phyloP scores from a whole-genome alignment of 257 asterid genomes.

The Gentiana dahurica region DNA sequence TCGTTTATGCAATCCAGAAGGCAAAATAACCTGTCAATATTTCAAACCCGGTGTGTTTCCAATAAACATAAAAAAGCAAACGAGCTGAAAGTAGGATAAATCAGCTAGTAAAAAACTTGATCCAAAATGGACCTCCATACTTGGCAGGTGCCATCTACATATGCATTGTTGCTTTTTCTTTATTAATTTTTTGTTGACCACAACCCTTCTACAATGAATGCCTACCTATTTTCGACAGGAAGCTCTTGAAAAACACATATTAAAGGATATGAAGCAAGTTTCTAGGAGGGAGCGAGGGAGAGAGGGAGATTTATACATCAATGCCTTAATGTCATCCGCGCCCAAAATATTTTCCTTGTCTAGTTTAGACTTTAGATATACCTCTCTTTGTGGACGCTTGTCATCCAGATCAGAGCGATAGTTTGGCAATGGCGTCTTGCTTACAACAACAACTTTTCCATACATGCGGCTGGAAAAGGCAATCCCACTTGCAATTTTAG shows the following conservation, averaged over 20 bases:
- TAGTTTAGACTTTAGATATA: slow-evolving; percentile 19
- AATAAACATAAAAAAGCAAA: slow-evolving; percentile 1
- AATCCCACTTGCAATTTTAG: slow-evolving; percentile 12
- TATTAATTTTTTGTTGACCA: too few species aligned
- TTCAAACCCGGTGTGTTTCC: slow-evolving; percentile 1
- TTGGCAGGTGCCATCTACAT: too few species aligned
- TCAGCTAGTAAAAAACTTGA: too few species aligned
- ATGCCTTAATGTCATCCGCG: too few species aligned
- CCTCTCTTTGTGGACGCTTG: slow-evolving; percentile 98
- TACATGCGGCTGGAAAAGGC: slow-evolving; percentile 62
- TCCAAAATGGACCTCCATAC: too few species aligned
- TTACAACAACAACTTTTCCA: slow-evolving; percentile 69
- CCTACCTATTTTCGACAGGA: too few species aligned
- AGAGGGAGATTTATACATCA: background rate
- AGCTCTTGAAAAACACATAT: background rate
- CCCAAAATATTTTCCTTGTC: too few species aligned
- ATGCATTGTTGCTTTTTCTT: too few species aligned
- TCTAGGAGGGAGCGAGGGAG: background rate
- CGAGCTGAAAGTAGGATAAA: background rate
- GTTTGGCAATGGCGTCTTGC: slow-evolving; percentile 88
- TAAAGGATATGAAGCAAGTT: background rate
- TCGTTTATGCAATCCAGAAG: slow-evolving; percentile 56
- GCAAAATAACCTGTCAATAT: slow-evolving; percentile 56
- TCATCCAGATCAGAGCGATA: slow-evolving; percentile 94
- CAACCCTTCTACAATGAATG: too few species aligned